Conservation (phyloP, 148 eudicot species). For the Chenopodium album region DNA sequence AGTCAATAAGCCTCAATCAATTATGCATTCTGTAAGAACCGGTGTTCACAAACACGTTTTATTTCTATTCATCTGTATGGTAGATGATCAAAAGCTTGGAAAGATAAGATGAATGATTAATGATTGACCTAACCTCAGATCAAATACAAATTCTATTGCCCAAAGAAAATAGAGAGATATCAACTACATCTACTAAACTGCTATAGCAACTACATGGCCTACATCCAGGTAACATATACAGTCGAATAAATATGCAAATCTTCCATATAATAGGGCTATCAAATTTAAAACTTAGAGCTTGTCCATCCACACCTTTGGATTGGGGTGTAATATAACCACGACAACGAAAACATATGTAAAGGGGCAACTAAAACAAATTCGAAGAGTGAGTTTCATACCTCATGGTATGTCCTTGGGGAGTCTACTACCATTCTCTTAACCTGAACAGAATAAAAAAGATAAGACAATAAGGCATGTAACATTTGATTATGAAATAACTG, state of each 20-base stretch:
- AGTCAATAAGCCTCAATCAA: not conserved
- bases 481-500: not conserved
- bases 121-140: not conserved
- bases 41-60: not conserved
- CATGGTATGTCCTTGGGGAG: slow-evolving; percentile 90
- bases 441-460: slow-evolving; percentile 40
- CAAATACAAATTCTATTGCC: not conserved
- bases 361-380: not conserved
- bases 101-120: not conserved
- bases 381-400: slow-evolving; percentile 46
- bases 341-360: not conserved
- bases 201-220: not conserved
- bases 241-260: not conserved
- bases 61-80: not conserved
- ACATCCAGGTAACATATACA: slow-evolving; percentile 5
- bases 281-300: not conserved
- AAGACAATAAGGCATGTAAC: not conserved
- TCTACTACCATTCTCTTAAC: slow-evolving; percentile 90
- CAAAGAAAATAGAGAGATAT: slow-evolving; percentile 8
- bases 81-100: not conserved
- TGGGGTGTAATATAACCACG: not conserved
- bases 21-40: not conserved
- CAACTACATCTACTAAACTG: not conserved
- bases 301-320: not conserved
- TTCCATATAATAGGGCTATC: not conserved